phyloP scores from a whole-genome alignment of 306 rosid genomes.

The Cajanus cajan region DNA sequence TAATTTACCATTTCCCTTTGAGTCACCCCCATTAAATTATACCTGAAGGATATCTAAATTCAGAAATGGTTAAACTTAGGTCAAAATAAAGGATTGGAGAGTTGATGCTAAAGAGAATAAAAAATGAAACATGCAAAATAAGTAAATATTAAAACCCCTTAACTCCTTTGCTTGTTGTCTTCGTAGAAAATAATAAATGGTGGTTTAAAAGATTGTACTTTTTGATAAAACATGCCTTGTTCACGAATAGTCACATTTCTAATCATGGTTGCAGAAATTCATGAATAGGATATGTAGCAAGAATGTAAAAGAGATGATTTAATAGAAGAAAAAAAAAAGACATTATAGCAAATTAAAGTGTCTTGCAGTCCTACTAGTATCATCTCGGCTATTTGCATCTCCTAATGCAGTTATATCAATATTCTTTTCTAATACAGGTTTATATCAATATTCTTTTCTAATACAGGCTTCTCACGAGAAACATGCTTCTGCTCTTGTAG shows the following conservation, averaged over 20 bases:
- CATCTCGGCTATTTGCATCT: neutral
- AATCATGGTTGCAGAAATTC: neutral
- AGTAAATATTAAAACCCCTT: neutral
- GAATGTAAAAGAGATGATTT: neutral
- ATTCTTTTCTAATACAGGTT: no score
- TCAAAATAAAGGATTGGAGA: constrained; percentile 21
- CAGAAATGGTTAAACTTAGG: neutral
- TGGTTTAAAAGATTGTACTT: constrained; percentile 8
- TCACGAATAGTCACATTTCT: neutral
- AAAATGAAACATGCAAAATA: neutral
- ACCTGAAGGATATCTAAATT: neutral
- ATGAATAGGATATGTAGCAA: neutral
- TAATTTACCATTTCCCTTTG: constrained; percentile 18
- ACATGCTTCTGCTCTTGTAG: constrained; percentile 53
- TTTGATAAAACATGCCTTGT: constrained; percentile 24
- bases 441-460: constrained; percentile 23
- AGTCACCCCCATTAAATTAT: constrained; percentile 7
- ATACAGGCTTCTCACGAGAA: constrained; percentile 71
- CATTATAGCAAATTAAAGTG: neutral
- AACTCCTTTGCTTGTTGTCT: neutral
- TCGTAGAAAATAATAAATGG: neutral
- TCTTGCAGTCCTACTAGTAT: neutral
- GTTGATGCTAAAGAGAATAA: constrained; percentile 18
- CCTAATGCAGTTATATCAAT: no score
- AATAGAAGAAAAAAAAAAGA: neutral